Conservation (phyloP, 768 basidiomycete species). For the Hortiboletus flavorubellus region DNA sequence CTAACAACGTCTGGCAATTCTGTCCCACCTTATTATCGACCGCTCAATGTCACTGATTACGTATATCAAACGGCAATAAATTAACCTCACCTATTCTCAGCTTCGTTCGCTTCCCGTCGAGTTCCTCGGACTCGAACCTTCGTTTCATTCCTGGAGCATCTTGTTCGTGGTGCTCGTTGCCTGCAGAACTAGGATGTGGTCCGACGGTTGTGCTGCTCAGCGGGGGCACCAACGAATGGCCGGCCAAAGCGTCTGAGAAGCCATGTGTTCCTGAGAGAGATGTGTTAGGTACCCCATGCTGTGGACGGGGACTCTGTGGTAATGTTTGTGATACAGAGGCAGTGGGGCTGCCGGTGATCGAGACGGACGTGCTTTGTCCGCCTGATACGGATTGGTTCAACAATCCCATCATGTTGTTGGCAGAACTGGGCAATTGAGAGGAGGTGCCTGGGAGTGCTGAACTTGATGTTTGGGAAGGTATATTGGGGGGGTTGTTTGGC, state of each 20-base stretch:
- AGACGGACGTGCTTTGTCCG: slow-evolving; percentile 17
- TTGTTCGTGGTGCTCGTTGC: slow-evolving; percentile 44
- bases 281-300: slow-evolving; percentile 20
- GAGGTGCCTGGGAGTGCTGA: slow-evolving; percentile 10
- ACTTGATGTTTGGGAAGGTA: slow-evolving; percentile 15
- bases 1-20: slow-evolving; percentile 52
- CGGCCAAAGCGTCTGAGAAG: slow-evolving; percentile 24
- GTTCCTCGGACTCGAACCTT: slow-evolving; percentile 64
- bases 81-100: slow-evolving; percentile 63
- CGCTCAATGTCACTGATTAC: slow-evolving; percentile 25
- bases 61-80: slow-evolving; percentile 23
- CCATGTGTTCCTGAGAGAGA: slow-evolving; percentile 24
- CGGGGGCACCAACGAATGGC: slow-evolving; percentile 18
- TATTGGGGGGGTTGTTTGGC: slow-evolving; percentile 16
- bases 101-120: slow-evolving; percentile 65
- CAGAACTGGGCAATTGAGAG: slow-evolving; percentile 21
- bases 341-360: slow-evolving; percentile 25
- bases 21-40: slow-evolving; percentile 32
- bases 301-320: slow-evolving; percentile 31
- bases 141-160: slow-evolving; percentile 69
- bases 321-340: slow-evolving; percentile 24
- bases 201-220: slow-evolving; percentile 12
- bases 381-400: slow-evolving; percentile 25
- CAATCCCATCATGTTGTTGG: slow-evolving; percentile 23
- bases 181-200: slow-evolving; percentile 6